phyloP scores from a whole-genome alignment of 306 rosid genomes.

The Phaseolus lunatus region DNA sequence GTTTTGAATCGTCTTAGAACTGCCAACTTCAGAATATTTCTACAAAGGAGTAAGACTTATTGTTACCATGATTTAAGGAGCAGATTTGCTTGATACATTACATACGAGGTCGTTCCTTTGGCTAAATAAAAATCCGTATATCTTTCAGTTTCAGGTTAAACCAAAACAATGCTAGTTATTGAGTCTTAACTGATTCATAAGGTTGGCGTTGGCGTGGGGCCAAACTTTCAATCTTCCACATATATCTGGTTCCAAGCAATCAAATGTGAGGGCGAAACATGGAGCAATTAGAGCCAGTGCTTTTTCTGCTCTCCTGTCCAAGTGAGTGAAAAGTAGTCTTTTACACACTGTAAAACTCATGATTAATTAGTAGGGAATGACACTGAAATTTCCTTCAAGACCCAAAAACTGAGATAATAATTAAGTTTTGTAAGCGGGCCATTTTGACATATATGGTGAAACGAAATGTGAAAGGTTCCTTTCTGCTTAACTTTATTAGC shows the following conservation, averaged over 20 bases:
- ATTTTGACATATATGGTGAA: too few species aligned
- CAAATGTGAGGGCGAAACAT: constrained; percentile 19
- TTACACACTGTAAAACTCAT: constrained; percentile 15
- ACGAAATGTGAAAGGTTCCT: constrained; percentile 8
- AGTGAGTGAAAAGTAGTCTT: too few species aligned
- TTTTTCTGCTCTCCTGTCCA: constrained; percentile 24
- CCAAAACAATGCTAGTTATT: background rate
- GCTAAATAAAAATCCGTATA: too few species aligned
- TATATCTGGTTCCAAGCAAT: background rate
- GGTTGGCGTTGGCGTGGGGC: background rate
- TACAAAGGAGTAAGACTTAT: too few species aligned
- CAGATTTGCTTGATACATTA: too few species aligned
- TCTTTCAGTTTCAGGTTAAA: background rate
- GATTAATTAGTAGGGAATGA: constrained; percentile 37
- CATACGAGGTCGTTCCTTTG: too few species aligned
- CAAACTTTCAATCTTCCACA: background rate
- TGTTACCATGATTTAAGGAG: too few species aligned
- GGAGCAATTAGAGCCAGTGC: constrained; percentile 35
- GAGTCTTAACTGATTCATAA: background rate
- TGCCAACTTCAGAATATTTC: background rate
- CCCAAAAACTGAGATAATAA: constrained; percentile 10
- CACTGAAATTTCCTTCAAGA: constrained; percentile 45
- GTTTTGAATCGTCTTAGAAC: constrained; percentile 5
- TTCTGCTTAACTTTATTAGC: constrained; percentile 24
- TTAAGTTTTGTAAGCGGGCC: background rate